These are phyloP conservation scores for Lasiosphaeria ovina DNA, from an alignment of 495 filamentous ascomycete species.

Conservation along the genomic window DNA sequence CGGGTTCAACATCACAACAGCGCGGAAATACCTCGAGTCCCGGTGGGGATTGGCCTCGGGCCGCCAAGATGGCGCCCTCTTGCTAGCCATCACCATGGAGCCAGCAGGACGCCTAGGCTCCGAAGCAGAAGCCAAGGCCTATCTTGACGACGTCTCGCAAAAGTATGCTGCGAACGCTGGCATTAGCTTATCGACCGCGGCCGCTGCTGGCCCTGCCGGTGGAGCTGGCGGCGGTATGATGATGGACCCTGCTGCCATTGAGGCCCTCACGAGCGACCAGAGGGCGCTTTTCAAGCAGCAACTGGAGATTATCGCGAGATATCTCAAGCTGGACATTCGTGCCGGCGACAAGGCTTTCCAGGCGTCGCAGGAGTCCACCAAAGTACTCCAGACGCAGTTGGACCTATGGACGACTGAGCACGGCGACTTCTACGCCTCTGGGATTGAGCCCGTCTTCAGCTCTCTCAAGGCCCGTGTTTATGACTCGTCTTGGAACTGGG, in stretches of 20 bases:
- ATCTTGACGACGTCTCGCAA: slow-evolving; percentile 78
- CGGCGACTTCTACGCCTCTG: slow-evolving; percentile 90
- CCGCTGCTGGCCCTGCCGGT: slow-evolving; percentile 68
- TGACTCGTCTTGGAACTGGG: slow-evolving; percentile 99
- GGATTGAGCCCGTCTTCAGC: slow-evolving; percentile 93
- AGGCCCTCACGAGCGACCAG: slow-evolving; percentile 96
- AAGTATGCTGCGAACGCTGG: slow-evolving; percentile 87
- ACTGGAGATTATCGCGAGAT: slow-evolving; percentile 88
- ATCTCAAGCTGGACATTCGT: slow-evolving; percentile 94
- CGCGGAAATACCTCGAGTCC: slow-evolving; percentile 91
- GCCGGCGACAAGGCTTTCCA: slow-evolving; percentile 92
- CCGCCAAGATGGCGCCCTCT: slow-evolving; percentile 85
- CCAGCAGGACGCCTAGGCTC: slow-evolving; percentile 82
- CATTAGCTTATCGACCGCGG: slow-evolving; percentile 75
- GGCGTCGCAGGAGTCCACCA: slow-evolving; percentile 75
- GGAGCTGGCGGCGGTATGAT: slow-evolving; percentile 83
- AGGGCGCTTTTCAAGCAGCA: slow-evolving; percentile 94
- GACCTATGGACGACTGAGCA: slow-evolving; percentile 95
- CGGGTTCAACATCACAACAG: slow-evolving; percentile 95
- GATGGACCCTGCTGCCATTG: slow-evolving; percentile 98
- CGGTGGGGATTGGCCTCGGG: slow-evolving; percentile 87
- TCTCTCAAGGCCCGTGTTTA: slow-evolving; percentile 92
- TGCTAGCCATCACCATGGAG: slow-evolving; percentile 90
- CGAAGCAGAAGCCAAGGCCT: slow-evolving; percentile 87
- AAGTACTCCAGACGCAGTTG: slow-evolving; percentile 84